Percentiles rank a stretch among this genome's conserved stretches.
phyloP scores from a whole-genome alignment of 306 rosid species.

The Comarum palustre region DNA sequence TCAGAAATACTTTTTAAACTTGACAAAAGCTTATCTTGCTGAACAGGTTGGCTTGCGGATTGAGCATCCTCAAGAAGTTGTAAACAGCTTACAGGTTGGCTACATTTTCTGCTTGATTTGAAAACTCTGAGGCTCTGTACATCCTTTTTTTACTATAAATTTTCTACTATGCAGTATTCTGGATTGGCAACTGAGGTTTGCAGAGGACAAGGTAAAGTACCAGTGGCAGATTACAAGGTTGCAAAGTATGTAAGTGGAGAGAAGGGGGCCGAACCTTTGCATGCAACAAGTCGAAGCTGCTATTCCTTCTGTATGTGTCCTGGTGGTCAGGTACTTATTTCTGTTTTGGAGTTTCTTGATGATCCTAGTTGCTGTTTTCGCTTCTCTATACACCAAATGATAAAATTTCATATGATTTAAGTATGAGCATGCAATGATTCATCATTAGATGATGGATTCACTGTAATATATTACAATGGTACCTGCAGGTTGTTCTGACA shows the following conservation, averaged over 20 bases:
- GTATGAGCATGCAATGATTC: constrained; percentile 6
- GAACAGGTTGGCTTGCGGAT: constrained; percentile 89
- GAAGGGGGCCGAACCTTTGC: constrained; percentile 32
- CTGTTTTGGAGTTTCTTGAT: constrained; percentile 18
- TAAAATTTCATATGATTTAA: not conserved
- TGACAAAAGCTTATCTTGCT: constrained; percentile 26
- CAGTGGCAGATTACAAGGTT: constrained; percentile 95
- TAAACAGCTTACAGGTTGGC: constrained; percentile 83
- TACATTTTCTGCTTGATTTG: not conserved
- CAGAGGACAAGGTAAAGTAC: constrained; percentile 85
- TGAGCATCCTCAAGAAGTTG: constrained; percentile 92
- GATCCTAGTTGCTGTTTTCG: constrained; percentile 6
- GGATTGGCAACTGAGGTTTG: constrained; percentile 77
- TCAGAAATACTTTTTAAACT: constrained; percentile 15
- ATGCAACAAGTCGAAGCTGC: constrained; percentile 58
- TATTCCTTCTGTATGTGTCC: constrained; percentile 99
- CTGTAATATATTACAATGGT: constrained; percentile 18
- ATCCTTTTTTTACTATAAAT: not conserved
- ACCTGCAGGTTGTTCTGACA: constrained; percentile 87
- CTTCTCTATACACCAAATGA: not conserved
- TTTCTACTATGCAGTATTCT: constrained; percentile 53
- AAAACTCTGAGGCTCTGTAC: not conserved
- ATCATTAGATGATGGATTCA: constrained; percentile 16
- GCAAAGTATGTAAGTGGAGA: constrained; percentile 52
- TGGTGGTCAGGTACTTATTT: constrained; percentile 83